phyloP scores from a whole-genome alignment of 2,329 filamentous ascomycete genomes.

The Alternaria gansuensis region DNA sequence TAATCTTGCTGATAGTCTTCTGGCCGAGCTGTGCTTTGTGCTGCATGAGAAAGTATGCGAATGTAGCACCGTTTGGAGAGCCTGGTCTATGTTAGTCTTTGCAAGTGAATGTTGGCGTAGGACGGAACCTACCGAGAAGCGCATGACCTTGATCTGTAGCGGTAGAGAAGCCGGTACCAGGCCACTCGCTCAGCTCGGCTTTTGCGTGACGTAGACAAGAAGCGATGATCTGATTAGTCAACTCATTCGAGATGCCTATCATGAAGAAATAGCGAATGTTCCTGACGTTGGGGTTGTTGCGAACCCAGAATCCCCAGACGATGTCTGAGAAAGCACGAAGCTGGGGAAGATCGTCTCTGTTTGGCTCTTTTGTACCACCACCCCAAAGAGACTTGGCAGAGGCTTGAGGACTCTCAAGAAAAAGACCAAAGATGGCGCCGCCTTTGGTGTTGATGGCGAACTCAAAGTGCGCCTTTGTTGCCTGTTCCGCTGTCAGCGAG shows the following conservation, averaged over 20 bases:
- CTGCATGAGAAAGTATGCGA: slow-evolving; percentile 37
- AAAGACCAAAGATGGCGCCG: slow-evolving; percentile 27
- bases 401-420: slow-evolving; percentile 23
- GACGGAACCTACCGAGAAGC: slow-evolving; percentile 22
- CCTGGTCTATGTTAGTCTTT: slow-evolving; percentile 15
- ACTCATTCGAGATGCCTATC: slow-evolving; percentile 29
- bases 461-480: slow-evolving; percentile 29
- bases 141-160: slow-evolving; percentile 27
- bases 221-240: slow-evolving; percentile 30
- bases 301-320: slow-evolving; percentile 35
- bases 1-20: slow-evolving; percentile 29
- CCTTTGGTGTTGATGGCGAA: slow-evolving; percentile 25
- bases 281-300: slow-evolving; percentile 19
- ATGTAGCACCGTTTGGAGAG: slow-evolving; percentile 31
- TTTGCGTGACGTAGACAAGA: slow-evolving; percentile 17
- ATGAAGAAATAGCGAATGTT: slow-evolving; percentile 34
- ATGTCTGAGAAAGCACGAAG: slow-evolving; percentile 30
- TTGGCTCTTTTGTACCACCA: background rate
- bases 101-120: background rate
- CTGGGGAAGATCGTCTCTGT: slow-evolving; percentile 22
- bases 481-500: slow-evolving; percentile 10
- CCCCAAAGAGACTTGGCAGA: slow-evolving; percentile 22
- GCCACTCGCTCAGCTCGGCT: slow-evolving; percentile 25
- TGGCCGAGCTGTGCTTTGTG: slow-evolving; percentile 31
- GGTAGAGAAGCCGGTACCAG: slow-evolving; percentile 26